Percentiles rank a stretch among this genome's conserved stretches.
Conservation (phyloP, 2,329 filamentous ascomycete species). For the Aspergillus versicolor region DNA sequence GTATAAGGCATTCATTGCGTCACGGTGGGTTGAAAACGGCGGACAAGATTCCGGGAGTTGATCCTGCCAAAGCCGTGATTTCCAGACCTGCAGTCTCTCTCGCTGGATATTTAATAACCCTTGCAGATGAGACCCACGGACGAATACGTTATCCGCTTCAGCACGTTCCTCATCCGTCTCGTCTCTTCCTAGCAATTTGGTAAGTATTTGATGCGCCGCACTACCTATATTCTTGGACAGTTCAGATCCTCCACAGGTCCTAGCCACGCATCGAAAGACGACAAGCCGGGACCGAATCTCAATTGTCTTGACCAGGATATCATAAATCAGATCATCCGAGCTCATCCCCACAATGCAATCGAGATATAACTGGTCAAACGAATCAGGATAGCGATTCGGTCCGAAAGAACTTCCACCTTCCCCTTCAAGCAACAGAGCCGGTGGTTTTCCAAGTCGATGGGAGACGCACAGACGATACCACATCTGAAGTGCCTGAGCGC, state of each 20-base stretch:
- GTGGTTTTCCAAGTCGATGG: constrained; percentile 18
- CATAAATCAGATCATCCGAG: constrained; percentile 22
- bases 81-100: not conserved
- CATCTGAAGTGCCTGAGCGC: constrained; percentile 16
- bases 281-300: constrained; percentile 18
- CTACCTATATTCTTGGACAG: constrained; percentile 1
- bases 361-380: constrained; percentile 17
- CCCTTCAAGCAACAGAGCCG: constrained; percentile 18
- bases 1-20: constrained; percentile 16
- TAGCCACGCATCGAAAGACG: constrained; percentile 17
- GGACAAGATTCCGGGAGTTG: not conserved
- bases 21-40: constrained; percentile 8
- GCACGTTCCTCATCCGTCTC: not conserved
- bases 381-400: constrained; percentile 10
- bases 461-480: constrained; percentile 24
- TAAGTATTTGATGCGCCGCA: not conserved
- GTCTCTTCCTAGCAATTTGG: not conserved
- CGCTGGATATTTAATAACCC: not conserved
- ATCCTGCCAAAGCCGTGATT: not conserved
- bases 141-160: not conserved
- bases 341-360: constrained; percentile 18
- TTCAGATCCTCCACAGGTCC: constrained; percentile 1
- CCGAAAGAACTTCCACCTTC: constrained; percentile 12
- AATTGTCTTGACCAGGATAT: constrained; percentile 22
- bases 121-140: not conserved